A percentile compares a stretch with the other conserved stretches of the same genome.
Evolutionary conservation across 768 basidiomycete species (phyloP).

Genomic region (Leccinellum luteum): DNA sequence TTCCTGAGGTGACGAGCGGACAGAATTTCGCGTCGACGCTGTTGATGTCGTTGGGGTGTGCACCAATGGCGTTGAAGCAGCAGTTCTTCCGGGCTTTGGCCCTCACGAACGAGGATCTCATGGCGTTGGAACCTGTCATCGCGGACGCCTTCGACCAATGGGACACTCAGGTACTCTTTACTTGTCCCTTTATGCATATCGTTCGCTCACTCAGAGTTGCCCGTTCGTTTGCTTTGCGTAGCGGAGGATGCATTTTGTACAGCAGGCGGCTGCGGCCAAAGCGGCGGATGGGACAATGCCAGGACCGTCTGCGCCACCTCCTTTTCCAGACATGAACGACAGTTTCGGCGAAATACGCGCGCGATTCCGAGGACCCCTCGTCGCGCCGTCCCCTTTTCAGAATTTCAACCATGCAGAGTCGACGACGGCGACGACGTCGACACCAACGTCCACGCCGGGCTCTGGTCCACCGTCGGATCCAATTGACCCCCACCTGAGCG

Average conservation of each 20-base stretch:
- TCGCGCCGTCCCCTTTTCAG: constrained; percentile 60
- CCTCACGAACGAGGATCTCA: constrained; percentile 78
- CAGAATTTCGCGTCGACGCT: constrained; percentile 80
- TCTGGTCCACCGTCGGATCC: constrained; percentile 33
- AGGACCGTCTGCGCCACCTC: constrained; percentile 23
- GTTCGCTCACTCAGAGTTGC: neutral
- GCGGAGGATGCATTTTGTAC: constrained; percentile 48
- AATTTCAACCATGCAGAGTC: constrained; percentile 29
- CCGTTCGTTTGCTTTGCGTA: constrained; percentile 14
- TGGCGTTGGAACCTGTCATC: constrained; percentile 73
- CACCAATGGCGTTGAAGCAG: constrained; percentile 63
- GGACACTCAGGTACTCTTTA: constrained; percentile 64
- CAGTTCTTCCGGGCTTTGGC: constrained; percentile 69
- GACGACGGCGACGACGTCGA: constrained; percentile 31
- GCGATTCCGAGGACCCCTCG: constrained; percentile 60
- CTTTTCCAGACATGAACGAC: constrained; percentile 34
- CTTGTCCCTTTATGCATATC: neutral
- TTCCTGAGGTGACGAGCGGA: constrained; percentile 60
- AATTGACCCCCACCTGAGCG: constrained; percentile 32
- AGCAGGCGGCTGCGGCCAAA: constrained; percentile 35
- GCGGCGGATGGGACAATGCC: constrained; percentile 27
- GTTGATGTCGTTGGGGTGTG: constrained; percentile 72
- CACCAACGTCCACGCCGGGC: constrained; percentile 34
- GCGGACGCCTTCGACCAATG: constrained; percentile 86
- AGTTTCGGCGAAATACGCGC: constrained; percentile 48